Conservation (phyloP, 371 early-diverging fungal genomes). For the Saksenaea oblongispora region DNA sequence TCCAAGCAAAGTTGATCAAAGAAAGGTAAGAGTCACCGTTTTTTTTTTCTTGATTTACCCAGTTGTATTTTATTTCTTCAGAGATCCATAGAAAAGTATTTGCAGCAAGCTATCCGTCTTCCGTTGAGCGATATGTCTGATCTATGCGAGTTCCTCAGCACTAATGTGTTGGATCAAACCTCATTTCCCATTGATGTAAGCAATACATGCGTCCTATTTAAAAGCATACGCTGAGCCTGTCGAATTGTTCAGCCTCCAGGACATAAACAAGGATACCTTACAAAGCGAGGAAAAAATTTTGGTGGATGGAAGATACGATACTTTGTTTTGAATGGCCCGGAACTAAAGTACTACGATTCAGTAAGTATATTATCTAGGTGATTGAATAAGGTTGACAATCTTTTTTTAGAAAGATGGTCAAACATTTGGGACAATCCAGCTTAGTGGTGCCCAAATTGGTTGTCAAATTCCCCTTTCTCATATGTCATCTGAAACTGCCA, state of each 20-base stretch:
- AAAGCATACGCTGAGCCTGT: not conserved
- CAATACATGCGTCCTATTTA: not conserved
- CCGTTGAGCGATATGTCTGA: slow-evolving; percentile 57
- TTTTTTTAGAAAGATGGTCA: slow-evolving; percentile 41
- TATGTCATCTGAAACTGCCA: slow-evolving; percentile 2
- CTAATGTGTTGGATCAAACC: slow-evolving; percentile 49
- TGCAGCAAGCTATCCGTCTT: slow-evolving; percentile 60
- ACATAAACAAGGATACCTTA: slow-evolving; percentile 78
- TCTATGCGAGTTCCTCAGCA: slow-evolving; percentile 68
- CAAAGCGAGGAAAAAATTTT: slow-evolving; percentile 85
- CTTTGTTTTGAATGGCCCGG: slow-evolving; percentile 64
- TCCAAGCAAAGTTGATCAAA: slow-evolving; percentile 64
- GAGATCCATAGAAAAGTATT: slow-evolving; percentile 70
- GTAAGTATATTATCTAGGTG: slow-evolving; percentile 7
- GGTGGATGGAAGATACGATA: slow-evolving; percentile 88
- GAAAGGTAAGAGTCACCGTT: slow-evolving; percentile 25
- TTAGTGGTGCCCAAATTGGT: slow-evolving; percentile 53
- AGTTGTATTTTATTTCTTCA: slow-evolving; percentile 17
- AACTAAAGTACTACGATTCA: slow-evolving; percentile 73
- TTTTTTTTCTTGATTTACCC: not conserved
- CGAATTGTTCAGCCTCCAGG: slow-evolving; percentile 16
- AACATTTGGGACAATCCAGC: slow-evolving; percentile 47
- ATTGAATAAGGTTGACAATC: not conserved
- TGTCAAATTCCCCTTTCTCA: slow-evolving; percentile 38
- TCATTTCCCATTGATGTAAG: slow-evolving; percentile 11